Evolutionary conservation across 352 stramenopile species (phyloP).

Genomic region (Nothophytophthora sp.): DNA sequence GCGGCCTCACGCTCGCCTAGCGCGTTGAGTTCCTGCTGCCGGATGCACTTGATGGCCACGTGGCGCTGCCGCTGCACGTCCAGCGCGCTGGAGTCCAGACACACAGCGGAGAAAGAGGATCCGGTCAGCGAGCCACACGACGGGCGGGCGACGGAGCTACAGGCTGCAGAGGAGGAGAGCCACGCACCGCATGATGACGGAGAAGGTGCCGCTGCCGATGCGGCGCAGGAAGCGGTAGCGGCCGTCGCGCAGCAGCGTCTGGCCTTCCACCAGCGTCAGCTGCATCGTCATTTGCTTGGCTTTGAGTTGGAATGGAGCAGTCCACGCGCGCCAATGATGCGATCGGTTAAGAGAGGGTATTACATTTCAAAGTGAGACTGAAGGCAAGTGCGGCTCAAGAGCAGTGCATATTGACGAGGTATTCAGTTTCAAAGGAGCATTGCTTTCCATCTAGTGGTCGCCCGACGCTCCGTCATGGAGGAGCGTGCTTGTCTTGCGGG

Average conservation of each 20-base stretch:
- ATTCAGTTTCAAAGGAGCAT: no score
- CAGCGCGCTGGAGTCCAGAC: constrained; percentile 44
- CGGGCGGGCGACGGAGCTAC: background rate
- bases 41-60: constrained; percentile 77
- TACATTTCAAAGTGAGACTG: no score
- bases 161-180: background rate
- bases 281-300: no score
- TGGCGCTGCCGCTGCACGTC: constrained; percentile 39
- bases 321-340: no score
- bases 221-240: constrained; percentile 77
- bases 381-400: no score
- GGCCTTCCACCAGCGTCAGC: constrained; percentile 63
- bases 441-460: no score
- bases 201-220: constrained; percentile 71
- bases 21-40: constrained; percentile 43
- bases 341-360: no score
- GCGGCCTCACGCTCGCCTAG: constrained; percentile 61
- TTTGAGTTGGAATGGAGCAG: no score
- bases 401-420: no score
- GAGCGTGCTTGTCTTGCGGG: no score
- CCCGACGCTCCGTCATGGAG: no score
- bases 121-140: no score
- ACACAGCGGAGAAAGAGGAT: background rate
- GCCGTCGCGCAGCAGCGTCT: constrained; percentile 58
- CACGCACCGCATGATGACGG: constrained; percentile 62